Evolutionary conservation across 495 filamentous ascomycete species (phyloP), one percentile per base, ranked within the genome.

Genomic region (Podospora comata): DNA sequence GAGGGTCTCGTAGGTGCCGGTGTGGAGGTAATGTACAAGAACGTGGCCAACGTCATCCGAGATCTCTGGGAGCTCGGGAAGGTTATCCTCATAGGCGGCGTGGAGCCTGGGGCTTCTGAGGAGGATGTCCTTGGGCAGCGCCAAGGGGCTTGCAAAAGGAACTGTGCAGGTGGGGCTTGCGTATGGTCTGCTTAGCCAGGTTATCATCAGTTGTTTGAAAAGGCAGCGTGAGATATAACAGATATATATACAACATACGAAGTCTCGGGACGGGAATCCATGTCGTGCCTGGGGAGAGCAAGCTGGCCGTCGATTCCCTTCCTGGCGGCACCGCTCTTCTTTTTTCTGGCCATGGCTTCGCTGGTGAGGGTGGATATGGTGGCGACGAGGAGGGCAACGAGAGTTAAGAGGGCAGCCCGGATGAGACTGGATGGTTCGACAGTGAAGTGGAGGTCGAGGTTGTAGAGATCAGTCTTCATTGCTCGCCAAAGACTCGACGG

Each of bases 21-120:
- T 77, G 72, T 77, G 73, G 56, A 77, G 72, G 70, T 75, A 76
- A 67, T 77, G 75, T 15, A 76, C 70, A n/a, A 77, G 68, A 32
- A 77, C 75, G 69, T 79, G 75, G 28, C 75, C 76, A 60, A 79
- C 71, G 65, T 72, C 75, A 60, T 75, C 72, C 60, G 75, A 66
- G 64, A 76, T 67, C 28, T 56, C 64, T 3, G 69, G 69, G 6
- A 77, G 75, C 65, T 76, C 75, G 13, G 71, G 74, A 3, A 72
- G 67, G 34, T 73, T 68, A 66, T 53, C 68, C 65, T 77, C 75
- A 28, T 68, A 77, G 65, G 74, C 74, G 19, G 72, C 70, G 27
- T 74, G 73, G 59, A 77, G 75, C 68, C 72, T 76, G 62, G 75
- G 75, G 60, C 71, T 73, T 71, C 70, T 75, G 64, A 67, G 62